Conservation (phyloP, 352 stramenopile species). For the Globisporangium yorkense region DNA sequence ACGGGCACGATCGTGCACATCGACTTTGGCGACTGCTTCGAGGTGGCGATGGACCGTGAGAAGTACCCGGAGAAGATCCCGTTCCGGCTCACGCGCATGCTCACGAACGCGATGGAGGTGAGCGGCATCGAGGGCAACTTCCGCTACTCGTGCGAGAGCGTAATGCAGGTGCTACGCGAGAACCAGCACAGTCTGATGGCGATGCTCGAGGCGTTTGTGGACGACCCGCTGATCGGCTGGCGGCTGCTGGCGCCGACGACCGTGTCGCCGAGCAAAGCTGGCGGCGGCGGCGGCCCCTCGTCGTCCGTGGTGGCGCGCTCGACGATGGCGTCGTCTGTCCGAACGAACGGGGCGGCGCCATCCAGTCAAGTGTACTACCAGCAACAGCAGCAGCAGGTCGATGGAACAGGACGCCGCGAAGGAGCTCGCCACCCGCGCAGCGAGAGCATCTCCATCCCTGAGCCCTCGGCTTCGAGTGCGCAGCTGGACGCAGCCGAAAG, state of each 20-base stretch:
- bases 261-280: constrained; percentile 32
- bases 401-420: not conserved
- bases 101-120: constrained; percentile 98
- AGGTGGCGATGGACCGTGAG: constrained; percentile 98
- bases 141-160: constrained; percentile 94
- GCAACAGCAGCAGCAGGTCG: constrained; percentile 10
- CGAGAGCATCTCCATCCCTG: constrained; percentile 55
- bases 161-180: constrained; percentile 96
- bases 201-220: constrained; percentile 99
- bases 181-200: constrained; percentile 98
- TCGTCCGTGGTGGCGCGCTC: constrained; percentile 27
- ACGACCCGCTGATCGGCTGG: constrained; percentile 99
- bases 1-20: constrained; percentile 98
- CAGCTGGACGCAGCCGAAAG: constrained; percentile 18
- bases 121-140: constrained; percentile 98
- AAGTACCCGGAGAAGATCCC: constrained; percentile 99
- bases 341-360: not conserved
- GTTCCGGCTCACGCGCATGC: constrained; percentile 98
- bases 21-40: constrained; percentile 96
- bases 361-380: constrained; percentile 6
- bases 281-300: constrained; percentile 17
- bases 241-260: constrained; percentile 82
- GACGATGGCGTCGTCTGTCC: constrained; percentile 15
- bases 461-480: constrained; percentile 21
- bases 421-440: constrained; percentile 21